Conservation (phyloP, 306 rosid genomes). For the Datisca glomerata region DNA sequence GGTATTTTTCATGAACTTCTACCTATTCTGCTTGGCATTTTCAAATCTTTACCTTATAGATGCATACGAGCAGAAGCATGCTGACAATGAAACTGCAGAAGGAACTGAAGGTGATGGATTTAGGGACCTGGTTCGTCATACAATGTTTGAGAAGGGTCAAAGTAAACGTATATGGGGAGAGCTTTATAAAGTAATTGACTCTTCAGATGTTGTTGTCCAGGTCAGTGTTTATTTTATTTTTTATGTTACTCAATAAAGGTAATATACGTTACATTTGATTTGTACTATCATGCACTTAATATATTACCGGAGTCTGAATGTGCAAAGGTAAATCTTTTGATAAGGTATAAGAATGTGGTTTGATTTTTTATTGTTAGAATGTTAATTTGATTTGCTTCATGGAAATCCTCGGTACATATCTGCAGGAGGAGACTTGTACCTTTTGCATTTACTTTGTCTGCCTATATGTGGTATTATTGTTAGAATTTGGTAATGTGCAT, state of each 20-base stretch:
- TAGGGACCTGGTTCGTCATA: slow-evolving; percentile 84
- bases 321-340: too few species aligned
- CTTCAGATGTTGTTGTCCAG: slow-evolving; percentile 98
- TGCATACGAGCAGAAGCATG: slow-evolving; percentile 52
- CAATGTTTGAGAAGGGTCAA: slow-evolving; percentile 96
- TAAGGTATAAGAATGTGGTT: too few species aligned
- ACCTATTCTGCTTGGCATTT: slow-evolving; percentile 1
- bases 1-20: not conserved
- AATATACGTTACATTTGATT: too few species aligned
- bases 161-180: slow-evolving; percentile 99
- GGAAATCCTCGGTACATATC: not conserved
- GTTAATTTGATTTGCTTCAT: not conserved
- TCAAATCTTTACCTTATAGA: slow-evolving; percentile 26
- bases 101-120: slow-evolving; percentile 59
- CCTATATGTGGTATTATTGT: too few species aligned
- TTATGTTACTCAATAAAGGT: too few species aligned
- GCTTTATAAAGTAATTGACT: slow-evolving; percentile 96
- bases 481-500: too few species aligned
- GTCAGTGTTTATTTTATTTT: slow-evolving; percentile 15
- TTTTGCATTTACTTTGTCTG: too few species aligned
- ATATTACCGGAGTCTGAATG: too few species aligned
- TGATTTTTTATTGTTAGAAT: not conserved
- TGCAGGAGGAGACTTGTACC: not conserved
- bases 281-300: too few species aligned
- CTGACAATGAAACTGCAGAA: slow-evolving; percentile 29